These are phyloP conservation scores for Monosporozyma siamensis DNA, from an alignment of 805 yeast species.

Conservation along the genomic window DNA sequence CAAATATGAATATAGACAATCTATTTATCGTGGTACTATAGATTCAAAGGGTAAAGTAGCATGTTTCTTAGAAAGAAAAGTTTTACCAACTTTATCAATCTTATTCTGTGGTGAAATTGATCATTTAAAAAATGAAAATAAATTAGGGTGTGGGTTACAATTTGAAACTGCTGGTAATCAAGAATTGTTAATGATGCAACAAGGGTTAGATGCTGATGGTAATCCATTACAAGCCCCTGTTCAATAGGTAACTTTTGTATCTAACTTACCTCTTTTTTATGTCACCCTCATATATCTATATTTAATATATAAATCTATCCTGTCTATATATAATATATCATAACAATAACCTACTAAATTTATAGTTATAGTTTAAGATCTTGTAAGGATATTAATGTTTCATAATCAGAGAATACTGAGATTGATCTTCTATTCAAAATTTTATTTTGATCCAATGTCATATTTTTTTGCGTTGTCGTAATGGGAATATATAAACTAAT, in stretches of 20 bases:
- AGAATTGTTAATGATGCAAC: constrained; percentile 85
- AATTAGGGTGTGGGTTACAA: constrained; percentile 89
- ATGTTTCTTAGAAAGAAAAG: constrained; percentile 85
- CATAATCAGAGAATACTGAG: constrained; percentile 10
- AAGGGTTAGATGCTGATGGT: constrained; percentile 78
- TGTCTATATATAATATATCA: constrained; percentile 2
- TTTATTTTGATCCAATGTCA: neutral
- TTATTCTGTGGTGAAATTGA: constrained; percentile 89
- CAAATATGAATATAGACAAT: constrained; percentile 94
- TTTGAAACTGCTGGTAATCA: constrained; percentile 93
- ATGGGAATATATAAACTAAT: constrained; percentile 6
- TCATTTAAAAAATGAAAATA: constrained; percentile 68
- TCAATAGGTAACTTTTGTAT: neutral
- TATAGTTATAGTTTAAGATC: constrained; percentile 2
- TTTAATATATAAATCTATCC: neutral
- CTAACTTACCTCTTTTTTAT: neutral
- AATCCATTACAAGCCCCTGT: constrained; percentile 72
- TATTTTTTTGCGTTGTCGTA: neutral
- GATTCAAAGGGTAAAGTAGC: constrained; percentile 87
- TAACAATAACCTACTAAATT: neutral
- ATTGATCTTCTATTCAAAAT: constrained; percentile 7
- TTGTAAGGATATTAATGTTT: constrained; percentile 8
- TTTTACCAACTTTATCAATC: constrained; percentile 82
- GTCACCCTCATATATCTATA: neutral
- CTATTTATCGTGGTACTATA: constrained; percentile 88